Base-by-base conservation (phyloP, 139 green algal species). In the Chlorella ohadii region DNA sequence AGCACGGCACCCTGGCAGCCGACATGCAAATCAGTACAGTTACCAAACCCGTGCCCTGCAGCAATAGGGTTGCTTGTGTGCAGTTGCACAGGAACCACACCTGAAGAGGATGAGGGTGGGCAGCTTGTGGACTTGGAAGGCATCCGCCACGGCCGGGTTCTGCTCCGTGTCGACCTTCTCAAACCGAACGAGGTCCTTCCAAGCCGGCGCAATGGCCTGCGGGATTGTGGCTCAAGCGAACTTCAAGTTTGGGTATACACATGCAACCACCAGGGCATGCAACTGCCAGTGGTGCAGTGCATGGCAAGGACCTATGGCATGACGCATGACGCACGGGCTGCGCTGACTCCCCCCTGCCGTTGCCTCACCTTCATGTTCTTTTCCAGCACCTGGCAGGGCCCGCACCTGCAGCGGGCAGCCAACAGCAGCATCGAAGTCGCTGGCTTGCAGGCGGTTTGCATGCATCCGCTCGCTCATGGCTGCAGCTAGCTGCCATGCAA, bases 91-190 rank as follows among this genome's bases (percentile, higher is more conserved):
- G 11, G 44, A 6, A 59, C 12, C 51, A 13, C 31, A 34, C 64
- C 34, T 71, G 64, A 71, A 71, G 11, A 71, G 64, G 64, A 71
- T 39, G 64, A 71, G 64, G 11, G 64, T 71, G 64, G 64, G 64
- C 64, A 71, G 64, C 64, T 71, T 71, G 3, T 71, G 64, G 28
- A 71, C 34, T 13, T 25, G 19, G 64, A 71, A 71, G 31, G 34
- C n/a, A 31, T 71, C 64, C 15, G 64, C 64, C n/a, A 71, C 64
- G 17, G 34, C 64, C 15, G 64, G 64, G 64, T 34, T 71, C 12
- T 4, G 0, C 31, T 71, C 64, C n/a, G 64, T 71, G 64, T 71
- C 64, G 31, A 71, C 27, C 64, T 71, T 34, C n/a, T 19, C n/a
- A 41, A 22, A 34, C 19, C 31, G 63, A 9, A 68, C n/a, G 28